Base-by-base conservation (phyloP, 495 filamentous ascomycete genomes). In the Xylaria grammica region DNA sequence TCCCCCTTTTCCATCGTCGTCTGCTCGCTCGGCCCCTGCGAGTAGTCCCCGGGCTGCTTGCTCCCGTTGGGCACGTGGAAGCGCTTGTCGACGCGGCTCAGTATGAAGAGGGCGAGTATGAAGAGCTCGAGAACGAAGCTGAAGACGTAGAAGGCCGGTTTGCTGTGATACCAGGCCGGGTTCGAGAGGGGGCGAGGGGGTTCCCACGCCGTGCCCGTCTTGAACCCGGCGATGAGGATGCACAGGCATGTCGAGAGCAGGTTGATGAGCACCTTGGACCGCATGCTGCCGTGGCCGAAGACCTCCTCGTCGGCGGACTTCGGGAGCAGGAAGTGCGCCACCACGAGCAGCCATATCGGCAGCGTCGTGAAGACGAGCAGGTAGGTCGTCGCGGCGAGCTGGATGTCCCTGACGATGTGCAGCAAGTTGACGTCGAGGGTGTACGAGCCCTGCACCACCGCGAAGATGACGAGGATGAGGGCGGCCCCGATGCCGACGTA, bases 121-220 rank as follows among this genome's bases (percentile, higher is more conserved):
- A 87, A 20, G 32, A 92, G 75, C 75, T 97, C 94, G 13, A 93
- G 73, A 0, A 72, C 75, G 65, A 94, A 94, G 69, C 88, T 86
- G 81, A 96, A 93, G 65, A 87, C 70, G 75, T 94, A 97, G 77
- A 95, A 97, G 58, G 84, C 85, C 4, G 87, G 82, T 69, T 89
- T 90, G 63, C 72, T 78, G 63, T 90, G 82, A 64, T 89, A 96
- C 82, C 87, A 89, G 2, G 87, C 82, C 7, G 91, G 89, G 52
- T 90, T 36, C 8, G 51, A 74, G 5, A 69, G 24, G 0, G 86
- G 89, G 11, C 85, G 79, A 9, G 63, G 72, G 0, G 82, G 69
- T 46, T 81, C 74, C 77, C 84, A 93, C 20, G 69, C 74, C 0
- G 80, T 85, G 0, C 83, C 91, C 26, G 82, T 78, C 26, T 90